Evolutionary conservation across 495 filamentous ascomycete genomes (phyloP), one percentile per base, ranked within the genome.

Genomic region (Haplographium delicatum): DNA sequence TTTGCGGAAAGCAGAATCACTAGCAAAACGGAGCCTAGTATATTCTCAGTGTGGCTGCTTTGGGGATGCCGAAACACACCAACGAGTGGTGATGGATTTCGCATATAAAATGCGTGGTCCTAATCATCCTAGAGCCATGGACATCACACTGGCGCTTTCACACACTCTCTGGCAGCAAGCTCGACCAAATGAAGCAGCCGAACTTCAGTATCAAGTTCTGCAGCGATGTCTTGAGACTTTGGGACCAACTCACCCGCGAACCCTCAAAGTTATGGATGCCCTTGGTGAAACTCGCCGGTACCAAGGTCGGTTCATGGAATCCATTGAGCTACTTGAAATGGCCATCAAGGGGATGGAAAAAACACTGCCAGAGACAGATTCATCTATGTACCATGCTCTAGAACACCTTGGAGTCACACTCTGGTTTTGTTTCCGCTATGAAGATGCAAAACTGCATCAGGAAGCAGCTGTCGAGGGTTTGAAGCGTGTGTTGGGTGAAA

Each of bases 181-280:
- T 18, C 9, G 18, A 4, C 1, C 39, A n/a, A 18, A 40, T 10
- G 31, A 49, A 27, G 45, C 45, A 23, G 35, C 15, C 25, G 22
- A 24, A 4, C 22, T 39, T 24, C 18, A 23, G 22, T 16, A 30
- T 8, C 37, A 57, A 39, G 60, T 54, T 6, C 44, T 66, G n/a
- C 33, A 67, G 1, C 42, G 52, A 19, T 63, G 62, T 24, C 42
- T 39, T 11, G 53, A 45, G 1, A 38, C 43, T 9, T 50, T 65
- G 1, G 45, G 45, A 2, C 31, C 25, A 25, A 33, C 22, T 9
- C 10, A 49, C 39, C 45, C 9, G 11, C 11, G 25, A 40, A 49
- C 45, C 5, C 16, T 49, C 4, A 5, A 38, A 22, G 28, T 40
- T 3, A 49, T 49, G 45, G 19, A 49, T 31, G 5, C 4, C 6